Evolutionary conservation across 768 basidiomycete genomes (phyloP), one percentile per base, ranked within the genome.

Genomic region (Lentinula sp.): DNA sequence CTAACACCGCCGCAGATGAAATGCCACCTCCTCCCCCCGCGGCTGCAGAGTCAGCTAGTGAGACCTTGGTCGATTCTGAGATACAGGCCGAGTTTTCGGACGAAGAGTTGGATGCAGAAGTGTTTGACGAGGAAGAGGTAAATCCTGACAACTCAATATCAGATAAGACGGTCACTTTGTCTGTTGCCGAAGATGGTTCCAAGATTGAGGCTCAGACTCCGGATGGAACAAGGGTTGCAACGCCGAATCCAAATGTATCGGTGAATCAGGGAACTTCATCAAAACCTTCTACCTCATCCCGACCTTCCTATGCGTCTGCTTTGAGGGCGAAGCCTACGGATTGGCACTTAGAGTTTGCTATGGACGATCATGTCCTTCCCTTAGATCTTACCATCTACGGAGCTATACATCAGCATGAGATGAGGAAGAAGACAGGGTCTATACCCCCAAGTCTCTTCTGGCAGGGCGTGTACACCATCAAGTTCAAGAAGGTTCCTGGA

Each of bases 131-230:
- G 1, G 95, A 93, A 15, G 61, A 61, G 28, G 85, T 86, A 49
- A 90, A 95, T 62, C 83, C 82, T 16, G 90, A 93, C 67, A 78
- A 79, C 51, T 80, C 82, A 18, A 75, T 85, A 6, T 77, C 84
- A 10, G 95, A 96, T 64, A 94, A 90, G 74, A 94, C 94, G 0
- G 88, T 97, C 48, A 92, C 86, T 35, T 76, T 98, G 32, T 87
- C 90, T 10, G 84, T 96, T 9, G 84, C 82, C 18, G 89, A 92
- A 75, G 95, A 96, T 73, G 95, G 94, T 7, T 87, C 90, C n/a
- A 92, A 90, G 71, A 83, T 98, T 8, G 93, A 95, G 69, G 97
- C 95, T 1, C 93, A 97, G 71, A 98, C 97, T 0, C 95, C 97
- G 3, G 94, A 98, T 65, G 97, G 97, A 0, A 98, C 95, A 0